Evolutionary conservation across 148 eudicot species (phyloP), one percentile per base, ranked within the genome.

Genomic region (Mesembryanthemum crystallinum): DNA sequence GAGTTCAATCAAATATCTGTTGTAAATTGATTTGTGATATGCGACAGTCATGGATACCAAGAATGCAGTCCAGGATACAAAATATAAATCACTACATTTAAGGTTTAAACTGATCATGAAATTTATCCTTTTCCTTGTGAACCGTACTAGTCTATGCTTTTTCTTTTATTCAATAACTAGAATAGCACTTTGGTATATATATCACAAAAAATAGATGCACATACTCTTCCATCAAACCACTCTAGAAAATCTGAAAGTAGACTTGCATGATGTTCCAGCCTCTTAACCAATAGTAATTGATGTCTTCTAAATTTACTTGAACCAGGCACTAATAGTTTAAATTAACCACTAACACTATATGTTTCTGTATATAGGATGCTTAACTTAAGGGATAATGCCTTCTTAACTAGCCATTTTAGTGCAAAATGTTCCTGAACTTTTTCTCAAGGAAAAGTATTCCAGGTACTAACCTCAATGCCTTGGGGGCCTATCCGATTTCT

Each of bases 401-500:
- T 58, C 55, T 27, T 57, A 29, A 1, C 59, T 25, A 23, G 27
- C 24, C 54, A 42, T 33, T 39, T 9, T 65, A 25, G n/a, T 60
- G 52, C 10, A 64, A 23, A 42, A 29, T 21, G 33, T 55, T 6
- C 27, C 24, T 6, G 1, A 35, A n/a, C n/a, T n/a, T 12, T 0
- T 10, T 64, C 35, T 47, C 20, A 20, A 18, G 60, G 35, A 37
- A 23, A 49, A 21, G 63, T 23, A 20, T n/a, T 47, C 18, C 6
- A 60, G 43, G 70, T 28, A 57, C 69, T 57, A 62, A 94, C 97
- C 98, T 92, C 98, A 43, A 94, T 58, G 35, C 97, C 98, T 79
- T 69, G 79, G 32, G 98, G 90, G 47, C 98, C 97, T 61, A 94
- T 94, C 52, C 92, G 85, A 71, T 94, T 94, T 76, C 89, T 90